These are phyloP conservation scores for Globisporangium irregulare DNA, from an alignment of 352 stramenopile genomes.

Conservation along the genomic window DNA sequence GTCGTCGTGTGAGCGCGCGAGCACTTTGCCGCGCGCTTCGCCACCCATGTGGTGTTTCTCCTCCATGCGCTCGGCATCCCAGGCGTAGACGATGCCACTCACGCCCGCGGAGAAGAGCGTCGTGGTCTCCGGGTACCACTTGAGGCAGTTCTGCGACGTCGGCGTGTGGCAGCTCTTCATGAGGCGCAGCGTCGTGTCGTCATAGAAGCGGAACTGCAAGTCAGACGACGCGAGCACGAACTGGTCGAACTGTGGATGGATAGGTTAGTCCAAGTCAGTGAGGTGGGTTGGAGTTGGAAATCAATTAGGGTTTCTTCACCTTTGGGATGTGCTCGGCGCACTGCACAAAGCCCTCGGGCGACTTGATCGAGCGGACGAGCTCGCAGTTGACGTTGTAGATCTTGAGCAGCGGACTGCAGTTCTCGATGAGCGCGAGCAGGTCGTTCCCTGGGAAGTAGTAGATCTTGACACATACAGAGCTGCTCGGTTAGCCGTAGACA, in stretches of 20 bases:
- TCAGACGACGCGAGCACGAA: constrained; percentile 81
- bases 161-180: constrained; percentile 80
- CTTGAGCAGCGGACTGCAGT: constrained; percentile 69
- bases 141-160: constrained; percentile 77
- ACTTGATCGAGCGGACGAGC: constrained; percentile 54
- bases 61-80: constrained; percentile 83
- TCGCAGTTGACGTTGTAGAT: constrained; percentile 84
- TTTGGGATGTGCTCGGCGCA: constrained; percentile 74
- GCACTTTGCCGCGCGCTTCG: constrained; percentile 44
- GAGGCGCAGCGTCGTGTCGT: constrained; percentile 66
- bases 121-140: constrained; percentile 68
- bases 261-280: neutral
- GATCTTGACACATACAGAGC: constrained; percentile 23
- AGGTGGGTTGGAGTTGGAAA: neutral
- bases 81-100: constrained; percentile 82
- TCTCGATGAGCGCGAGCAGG: constrained; percentile 70
- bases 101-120: constrained; percentile 80
- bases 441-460: constrained; percentile 82
- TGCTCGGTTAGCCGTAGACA: neutral
- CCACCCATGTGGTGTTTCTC: constrained; percentile 82
- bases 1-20: constrained; percentile 81
- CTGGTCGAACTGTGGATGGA: constrained; percentile 40
- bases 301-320: constrained; percentile 18
- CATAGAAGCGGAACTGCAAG: constrained; percentile 81
- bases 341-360: constrained; percentile 70